phyloP scores from a whole-genome alignment of 2,329 filamentous ascomycete species.

The Pleurostoma richardsiae region DNA sequence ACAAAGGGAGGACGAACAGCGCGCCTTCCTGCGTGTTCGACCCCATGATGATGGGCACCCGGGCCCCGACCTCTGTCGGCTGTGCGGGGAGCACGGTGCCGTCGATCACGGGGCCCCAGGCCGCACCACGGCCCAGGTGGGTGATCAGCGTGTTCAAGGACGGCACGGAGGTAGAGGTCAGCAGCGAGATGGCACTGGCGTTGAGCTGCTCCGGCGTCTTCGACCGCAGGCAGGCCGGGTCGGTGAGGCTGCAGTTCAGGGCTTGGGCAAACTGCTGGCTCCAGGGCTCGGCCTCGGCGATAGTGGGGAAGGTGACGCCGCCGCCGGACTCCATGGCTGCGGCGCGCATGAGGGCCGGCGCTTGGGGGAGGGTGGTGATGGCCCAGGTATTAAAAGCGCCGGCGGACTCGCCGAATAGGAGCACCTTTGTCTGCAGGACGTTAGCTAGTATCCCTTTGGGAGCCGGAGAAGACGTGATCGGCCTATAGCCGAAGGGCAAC shows the following conservation, averaged over 20 bases:
- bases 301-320: conserved; percentile 7
- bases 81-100: conserved; percentile 16
- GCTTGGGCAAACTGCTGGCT: not conserved
- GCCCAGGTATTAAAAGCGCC: conserved; percentile 16
- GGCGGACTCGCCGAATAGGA: conserved; percentile 20
- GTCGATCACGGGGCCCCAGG: conserved; percentile 16
- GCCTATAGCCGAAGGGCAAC: not conserved
- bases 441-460: too few species aligned
- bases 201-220: not conserved
- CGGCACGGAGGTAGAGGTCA: not conserved
- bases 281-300: not conserved
- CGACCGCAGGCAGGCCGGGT: conserved; percentile 1
- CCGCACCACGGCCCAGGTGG: conserved; percentile 9
- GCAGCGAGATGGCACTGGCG: not conserved
- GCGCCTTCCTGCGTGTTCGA: conserved; percentile 15
- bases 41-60: conserved; percentile 20
- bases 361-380: conserved; percentile 18
- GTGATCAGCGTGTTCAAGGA: conserved; percentile 5
- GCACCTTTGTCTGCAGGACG: conserved; percentile 13
- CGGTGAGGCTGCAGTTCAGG: conserved; percentile 2
- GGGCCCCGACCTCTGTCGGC: conserved; percentile 15
- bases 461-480: too few species aligned
- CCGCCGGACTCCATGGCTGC: conserved; percentile 19
- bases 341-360: conserved; percentile 13
- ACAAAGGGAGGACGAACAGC: conserved; percentile 16